These are phyloP conservation scores for Cornus kousa DNA, from an alignment of 148 eudicot species.

Conservation along the genomic window DNA sequence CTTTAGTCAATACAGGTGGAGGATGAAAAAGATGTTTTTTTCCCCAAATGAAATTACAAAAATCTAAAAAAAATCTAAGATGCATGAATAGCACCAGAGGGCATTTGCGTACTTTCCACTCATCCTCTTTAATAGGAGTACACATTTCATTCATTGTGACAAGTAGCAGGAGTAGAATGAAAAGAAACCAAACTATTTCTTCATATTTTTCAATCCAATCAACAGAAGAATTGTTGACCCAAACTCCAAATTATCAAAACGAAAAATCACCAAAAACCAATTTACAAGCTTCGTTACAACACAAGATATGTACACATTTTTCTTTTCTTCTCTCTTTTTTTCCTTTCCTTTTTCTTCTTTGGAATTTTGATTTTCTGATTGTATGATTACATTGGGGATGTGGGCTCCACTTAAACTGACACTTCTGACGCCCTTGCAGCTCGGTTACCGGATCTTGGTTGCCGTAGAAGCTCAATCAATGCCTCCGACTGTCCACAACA, in stretches of 20 bases:
- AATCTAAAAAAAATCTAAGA: no score
- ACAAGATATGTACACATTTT: conserved; percentile 10
- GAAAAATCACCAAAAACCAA: background rate
- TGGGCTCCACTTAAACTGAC: conserved; percentile 23
- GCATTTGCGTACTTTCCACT: no score
- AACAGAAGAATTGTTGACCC: background rate
- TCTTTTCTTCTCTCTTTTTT: background rate
- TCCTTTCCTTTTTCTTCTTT: background rate
- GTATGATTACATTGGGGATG: background rate
- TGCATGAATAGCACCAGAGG: no score
- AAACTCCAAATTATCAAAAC: background rate
- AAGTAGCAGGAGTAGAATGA: no score
- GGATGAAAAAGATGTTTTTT: no score
- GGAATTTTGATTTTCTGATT: background rate
- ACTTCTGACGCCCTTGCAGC: conserved; percentile 54
- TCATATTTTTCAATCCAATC: background rate
- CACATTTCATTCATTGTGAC: no score
- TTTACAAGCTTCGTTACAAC: conserved; percentile 6
- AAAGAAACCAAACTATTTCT: no score
- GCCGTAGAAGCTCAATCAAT: conserved; percentile 84
- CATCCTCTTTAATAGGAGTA: no score
- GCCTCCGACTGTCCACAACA: conserved; percentile 78
- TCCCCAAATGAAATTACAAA: no score
- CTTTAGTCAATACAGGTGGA: no score
- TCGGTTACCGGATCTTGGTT: conserved; percentile 85